Evolutionary conservation across 2,329 filamentous ascomycete species (phyloP).

Genomic region (Colletotrichum sp.): DNA sequence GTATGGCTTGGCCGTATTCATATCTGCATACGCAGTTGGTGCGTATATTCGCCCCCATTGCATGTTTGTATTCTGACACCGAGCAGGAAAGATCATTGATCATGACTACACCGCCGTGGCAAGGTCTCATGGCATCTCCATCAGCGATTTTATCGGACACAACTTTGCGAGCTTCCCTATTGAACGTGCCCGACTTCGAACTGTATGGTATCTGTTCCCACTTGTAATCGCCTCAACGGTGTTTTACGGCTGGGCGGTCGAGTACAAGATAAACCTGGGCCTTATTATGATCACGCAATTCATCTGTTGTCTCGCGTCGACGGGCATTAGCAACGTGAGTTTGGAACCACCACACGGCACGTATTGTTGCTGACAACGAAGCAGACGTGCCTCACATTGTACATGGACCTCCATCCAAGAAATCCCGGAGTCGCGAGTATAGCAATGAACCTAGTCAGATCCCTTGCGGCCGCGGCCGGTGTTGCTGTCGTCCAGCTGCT

Average conservation of each 20-base stretch:
- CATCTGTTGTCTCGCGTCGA: not conserved
- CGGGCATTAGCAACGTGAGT: not conserved
- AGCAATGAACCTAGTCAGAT: not conserved
- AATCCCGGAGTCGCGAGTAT: not conserved
- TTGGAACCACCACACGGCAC: not conserved
- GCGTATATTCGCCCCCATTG: not conserved
- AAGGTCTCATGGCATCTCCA: not conserved
- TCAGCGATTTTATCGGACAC: not conserved
- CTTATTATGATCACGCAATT: not conserved
- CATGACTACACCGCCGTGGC: not conserved
- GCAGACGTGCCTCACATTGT: not conserved
- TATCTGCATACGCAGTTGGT: not conserved
- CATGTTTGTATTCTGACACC: not conserved
- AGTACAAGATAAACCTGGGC: not conserved
- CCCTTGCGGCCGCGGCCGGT: not conserved
- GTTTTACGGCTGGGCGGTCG: not conserved
- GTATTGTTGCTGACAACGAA: not conserved
- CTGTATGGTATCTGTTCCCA: not conserved
- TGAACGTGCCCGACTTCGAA: not conserved
- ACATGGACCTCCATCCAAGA: not conserved
- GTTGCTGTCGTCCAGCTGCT: not conserved
- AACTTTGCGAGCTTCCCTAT: not conserved
- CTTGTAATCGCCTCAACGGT: not conserved
- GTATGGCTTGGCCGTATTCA: not conserved
- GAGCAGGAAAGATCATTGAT: not conserved